Percentiles rank a stretch among this genome's conserved stretches.
These are phyloP conservation scores for Wallacemonas sp. DNA, from an alignment of 208 protist genomes.

Conservation along the genomic window DNA sequence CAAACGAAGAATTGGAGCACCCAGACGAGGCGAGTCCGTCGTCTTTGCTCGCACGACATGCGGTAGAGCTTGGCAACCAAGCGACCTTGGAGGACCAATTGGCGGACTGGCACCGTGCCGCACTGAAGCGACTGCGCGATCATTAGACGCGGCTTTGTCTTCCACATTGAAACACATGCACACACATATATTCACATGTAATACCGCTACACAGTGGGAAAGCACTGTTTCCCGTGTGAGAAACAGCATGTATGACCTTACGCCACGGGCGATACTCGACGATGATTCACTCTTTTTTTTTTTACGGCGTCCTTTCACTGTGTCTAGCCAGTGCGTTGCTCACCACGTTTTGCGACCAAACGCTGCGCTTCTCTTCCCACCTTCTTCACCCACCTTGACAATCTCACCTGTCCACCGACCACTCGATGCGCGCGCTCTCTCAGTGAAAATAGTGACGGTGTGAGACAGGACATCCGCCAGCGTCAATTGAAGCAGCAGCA, in stretches of 20 bases:
- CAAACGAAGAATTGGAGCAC: not conserved
- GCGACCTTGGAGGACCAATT: constrained; percentile 51
- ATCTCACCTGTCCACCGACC: too few relatives aligned
- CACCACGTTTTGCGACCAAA: too few relatives aligned
- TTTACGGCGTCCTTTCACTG: not conserved
- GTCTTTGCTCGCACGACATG: constrained; percentile 7
- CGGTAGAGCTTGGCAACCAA: constrained; percentile 19
- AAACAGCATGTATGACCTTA: too few relatives aligned
- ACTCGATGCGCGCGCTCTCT: too few relatives aligned
- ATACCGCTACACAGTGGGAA: too few relatives aligned
- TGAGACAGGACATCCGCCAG: too few relatives aligned
- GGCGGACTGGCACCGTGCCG: constrained; percentile 41
- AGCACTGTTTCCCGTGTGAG: too few relatives aligned
- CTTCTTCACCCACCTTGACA: too few relatives aligned
- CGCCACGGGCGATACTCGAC: too few relatives aligned
- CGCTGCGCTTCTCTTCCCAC: too few relatives aligned
- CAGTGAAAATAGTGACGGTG: too few relatives aligned
- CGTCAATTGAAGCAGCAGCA: too few relatives aligned
- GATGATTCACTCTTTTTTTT: not conserved
- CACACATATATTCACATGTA: not conserved
- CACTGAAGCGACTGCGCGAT: constrained; percentile 44
- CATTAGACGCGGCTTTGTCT: constrained; percentile 1
- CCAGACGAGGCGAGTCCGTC: not conserved
- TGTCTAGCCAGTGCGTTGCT: not conserved
- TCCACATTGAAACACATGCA: constrained; percentile 1